These are phyloP conservation scores for Hericium rajendrae DNA, from an alignment of 768 basidiomycete genomes.

Conservation along the genomic window DNA sequence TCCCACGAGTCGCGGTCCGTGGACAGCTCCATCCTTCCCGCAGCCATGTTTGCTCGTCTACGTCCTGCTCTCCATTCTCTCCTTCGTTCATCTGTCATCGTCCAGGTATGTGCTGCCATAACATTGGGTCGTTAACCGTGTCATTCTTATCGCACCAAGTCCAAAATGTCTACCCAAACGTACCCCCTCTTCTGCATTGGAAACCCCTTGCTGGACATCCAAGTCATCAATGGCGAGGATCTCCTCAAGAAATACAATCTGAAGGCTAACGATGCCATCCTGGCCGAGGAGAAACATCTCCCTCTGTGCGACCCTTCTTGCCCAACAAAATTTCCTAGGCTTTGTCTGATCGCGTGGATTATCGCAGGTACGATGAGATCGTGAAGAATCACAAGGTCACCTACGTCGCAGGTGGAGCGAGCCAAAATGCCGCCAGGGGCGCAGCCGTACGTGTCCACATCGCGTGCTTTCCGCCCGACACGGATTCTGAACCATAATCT, in stretches of 20 bases:
- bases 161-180: conserved; percentile 32
- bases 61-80: too few relatives aligned
- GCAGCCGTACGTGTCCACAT: conserved; percentile 65
- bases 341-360: background rate
- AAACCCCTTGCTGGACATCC: conserved; percentile 95
- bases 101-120: too few relatives aligned
- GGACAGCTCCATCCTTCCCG: background rate
- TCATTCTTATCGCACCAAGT: too few relatives aligned
- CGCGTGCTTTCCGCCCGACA: background rate
- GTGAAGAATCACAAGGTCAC: conserved; percentile 64
- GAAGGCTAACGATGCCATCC: conserved; percentile 91
- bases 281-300: conserved; percentile 80
- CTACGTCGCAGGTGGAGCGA: conserved; percentile 95
- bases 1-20: too few relatives aligned
- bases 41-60: too few relatives aligned
- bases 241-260: conserved; percentile 85
- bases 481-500: background rate
- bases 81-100: too few relatives aligned
- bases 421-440: conserved; percentile 93
- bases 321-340: background rate
- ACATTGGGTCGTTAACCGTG: too few relatives aligned
- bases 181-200: conserved; percentile 83
- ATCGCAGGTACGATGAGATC: conserved; percentile 77
- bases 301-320: conserved; percentile 45
- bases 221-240: conserved; percentile 76